Conservation (phyloP, 306 rosid species). For the Quercus agrifolia region DNA sequence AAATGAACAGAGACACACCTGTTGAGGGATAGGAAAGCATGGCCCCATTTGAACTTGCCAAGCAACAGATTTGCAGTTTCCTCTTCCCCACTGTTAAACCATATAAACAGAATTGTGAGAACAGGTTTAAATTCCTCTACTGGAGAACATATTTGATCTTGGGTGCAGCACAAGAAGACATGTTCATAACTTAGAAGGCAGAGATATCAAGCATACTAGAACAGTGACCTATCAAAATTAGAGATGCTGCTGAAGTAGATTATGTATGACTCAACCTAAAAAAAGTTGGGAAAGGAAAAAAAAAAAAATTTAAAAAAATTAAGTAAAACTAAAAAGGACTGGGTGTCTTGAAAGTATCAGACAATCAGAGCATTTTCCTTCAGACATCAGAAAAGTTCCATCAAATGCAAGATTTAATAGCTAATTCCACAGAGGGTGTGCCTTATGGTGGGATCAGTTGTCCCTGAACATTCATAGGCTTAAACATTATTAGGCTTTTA, state of each 20-base stretch:
- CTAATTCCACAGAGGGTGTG: neutral
- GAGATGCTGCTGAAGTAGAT: neutral
- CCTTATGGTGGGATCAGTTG: neutral
- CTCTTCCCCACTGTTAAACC: conserved; percentile 76
- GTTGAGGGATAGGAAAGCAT: conserved; percentile 79
- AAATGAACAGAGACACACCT: conserved; percentile 40
- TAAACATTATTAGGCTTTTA: neutral
- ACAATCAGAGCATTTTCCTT: neutral
- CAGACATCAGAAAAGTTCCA: neutral
- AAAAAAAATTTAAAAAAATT: neutral
- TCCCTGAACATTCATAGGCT: neutral
- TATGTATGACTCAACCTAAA: neutral
- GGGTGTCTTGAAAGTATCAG: neutral
- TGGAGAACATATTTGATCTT: neutral
- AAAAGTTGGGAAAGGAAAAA: neutral
- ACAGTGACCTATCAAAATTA: neutral
- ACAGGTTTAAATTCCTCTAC: neutral
- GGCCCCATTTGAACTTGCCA: conserved; percentile 98
- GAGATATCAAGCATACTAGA: conserved; percentile 4
- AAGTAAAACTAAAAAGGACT: neutral
- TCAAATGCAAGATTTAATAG: neutral
- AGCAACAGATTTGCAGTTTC: conserved; percentile 87
- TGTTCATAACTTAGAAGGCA: neutral
- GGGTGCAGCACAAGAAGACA: conserved; percentile 4
- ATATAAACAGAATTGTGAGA: conserved; percentile 7